Percentiles rank a stretch among this genome's conserved stretches.
Evolutionary conservation across 306 rosid genomes (phyloP).

Genomic region (Acacia acuminata): DNA sequence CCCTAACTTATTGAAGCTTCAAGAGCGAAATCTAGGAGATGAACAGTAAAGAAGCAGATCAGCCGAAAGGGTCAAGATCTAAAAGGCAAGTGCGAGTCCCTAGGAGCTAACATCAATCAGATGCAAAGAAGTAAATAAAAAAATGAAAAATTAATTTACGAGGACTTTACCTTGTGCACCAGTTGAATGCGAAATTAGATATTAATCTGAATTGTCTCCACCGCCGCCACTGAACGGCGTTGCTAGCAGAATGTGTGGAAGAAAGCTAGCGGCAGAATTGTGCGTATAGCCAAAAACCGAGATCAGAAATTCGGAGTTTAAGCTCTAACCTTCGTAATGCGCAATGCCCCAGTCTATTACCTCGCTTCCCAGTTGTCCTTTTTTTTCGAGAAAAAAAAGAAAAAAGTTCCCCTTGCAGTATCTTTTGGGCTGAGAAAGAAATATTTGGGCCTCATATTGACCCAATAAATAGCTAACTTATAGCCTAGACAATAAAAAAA

Average conservation of each 20-base stretch:
- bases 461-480: neutral
- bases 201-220: conserved; percentile 10
- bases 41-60: conserved; percentile 3
- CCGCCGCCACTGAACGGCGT: conserved; percentile 40
- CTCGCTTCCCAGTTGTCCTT: neutral
- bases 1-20: neutral
- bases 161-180: conserved; percentile 26
- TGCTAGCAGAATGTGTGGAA: conserved; percentile 13
- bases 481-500: neutral
- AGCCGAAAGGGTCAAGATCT: conserved; percentile 34
- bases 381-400: neutral
- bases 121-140: neutral
- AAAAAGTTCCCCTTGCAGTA: too few species aligned
- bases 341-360: neutral
- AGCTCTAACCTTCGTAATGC: neutral
- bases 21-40: neutral
- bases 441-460: neutral
- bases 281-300: neutral
- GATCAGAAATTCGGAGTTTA: conserved; percentile 8
- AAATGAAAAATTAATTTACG: neutral
- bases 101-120: neutral
- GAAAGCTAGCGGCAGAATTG: neutral
- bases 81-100: neutral
- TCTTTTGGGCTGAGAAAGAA: neutral
- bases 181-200: conserved; percentile 15